Evolutionary conservation across 805 yeast genomes (phyloP), one percentile per base, ranked within the genome.

Genomic region (Candida xyloterini): DNA sequence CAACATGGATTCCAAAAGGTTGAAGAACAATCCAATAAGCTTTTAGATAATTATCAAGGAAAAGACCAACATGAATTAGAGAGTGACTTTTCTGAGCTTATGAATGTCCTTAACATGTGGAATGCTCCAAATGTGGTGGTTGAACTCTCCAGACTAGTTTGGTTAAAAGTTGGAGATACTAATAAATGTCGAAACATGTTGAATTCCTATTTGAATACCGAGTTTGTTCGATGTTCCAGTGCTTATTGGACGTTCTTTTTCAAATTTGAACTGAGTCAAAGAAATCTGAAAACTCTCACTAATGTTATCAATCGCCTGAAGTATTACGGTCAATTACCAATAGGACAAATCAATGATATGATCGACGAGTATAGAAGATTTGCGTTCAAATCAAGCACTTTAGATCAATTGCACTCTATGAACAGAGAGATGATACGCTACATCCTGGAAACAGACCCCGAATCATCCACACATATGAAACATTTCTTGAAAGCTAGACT

Each of bases 191-290:
- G 67, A 32, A 58, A 51, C 10, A 30, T 56, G 4, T 44, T 59
- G n/a, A 43, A 53, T 26, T 34, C 47, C 2, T 55, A 48, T 28
- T 59, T 53, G 40, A 53, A 55, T 27, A 47, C 66, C 23, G 47
- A 53, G 1, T 52, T 61, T 3, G 52, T 80, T 10, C 60, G 60
- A 30, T 52, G 62, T 5, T 72, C 78, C 1, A 58, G 59, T 5
- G 51, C 67, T 15, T 84, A 79, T 50, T 83, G 89, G 89, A 53
- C 59, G 9, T 68, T 71, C 27, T 78, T 63, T 44, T 70, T 81
- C 44, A 73, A 75, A 33, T 78, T 73, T 50, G 83, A 81, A 45
- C 68, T 67, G 15, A 38, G 50, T 1, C 65, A 65, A 33, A 60
- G 66, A 14, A 78, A 79, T 44, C 60, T 67, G 22, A 55, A 55